Evolutionary conservation across 495 filamentous ascomycete species (phyloP).

Genomic region (Sabuloglossum arenarium): DNA sequence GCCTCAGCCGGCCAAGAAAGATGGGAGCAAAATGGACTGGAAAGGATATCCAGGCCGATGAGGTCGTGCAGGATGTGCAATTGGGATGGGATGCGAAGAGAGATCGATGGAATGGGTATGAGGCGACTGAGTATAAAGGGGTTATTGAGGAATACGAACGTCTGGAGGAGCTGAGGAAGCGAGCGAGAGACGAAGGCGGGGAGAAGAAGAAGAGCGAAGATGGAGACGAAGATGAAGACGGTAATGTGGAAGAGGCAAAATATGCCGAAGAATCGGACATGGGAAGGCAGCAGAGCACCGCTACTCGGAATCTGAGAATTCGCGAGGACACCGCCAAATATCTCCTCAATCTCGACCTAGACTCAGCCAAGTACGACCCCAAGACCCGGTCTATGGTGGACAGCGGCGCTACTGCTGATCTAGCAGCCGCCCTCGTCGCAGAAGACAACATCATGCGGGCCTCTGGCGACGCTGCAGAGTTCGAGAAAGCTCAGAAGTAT

Average conservation of each 20-base stretch:
- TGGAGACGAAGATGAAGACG: constrained; percentile 21
- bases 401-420: constrained; percentile 60
- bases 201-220: constrained; percentile 8
- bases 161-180: constrained; percentile 58
- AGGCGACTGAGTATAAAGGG: constrained; percentile 61
- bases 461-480: constrained; percentile 86
- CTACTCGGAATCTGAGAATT: constrained; percentile 76
- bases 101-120: constrained; percentile 94
- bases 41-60: constrained; percentile 81
- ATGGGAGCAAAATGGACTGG: constrained; percentile 86
- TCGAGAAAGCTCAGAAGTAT: constrained; percentile 71
- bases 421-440: constrained; percentile 69
- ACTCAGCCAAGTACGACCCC: constrained; percentile 95
- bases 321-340: constrained; percentile 99
- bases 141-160: constrained; percentile 80
- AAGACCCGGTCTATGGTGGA: constrained; percentile 93
- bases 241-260: constrained; percentile 37
- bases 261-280: constrained; percentile 97
- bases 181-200: constrained; percentile 17
- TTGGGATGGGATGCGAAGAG: constrained; percentile 96
- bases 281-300: constrained; percentile 71
- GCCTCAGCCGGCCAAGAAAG: constrained; percentile 72
- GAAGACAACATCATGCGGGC: constrained; percentile 86
- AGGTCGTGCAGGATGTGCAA: constrained; percentile 63
- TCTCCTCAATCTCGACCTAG: constrained; percentile 77